These are phyloP conservation scores for Naganishia vishniacii DNA, from an alignment of 768 basidiomycete species.

Conservation along the genomic window DNA sequence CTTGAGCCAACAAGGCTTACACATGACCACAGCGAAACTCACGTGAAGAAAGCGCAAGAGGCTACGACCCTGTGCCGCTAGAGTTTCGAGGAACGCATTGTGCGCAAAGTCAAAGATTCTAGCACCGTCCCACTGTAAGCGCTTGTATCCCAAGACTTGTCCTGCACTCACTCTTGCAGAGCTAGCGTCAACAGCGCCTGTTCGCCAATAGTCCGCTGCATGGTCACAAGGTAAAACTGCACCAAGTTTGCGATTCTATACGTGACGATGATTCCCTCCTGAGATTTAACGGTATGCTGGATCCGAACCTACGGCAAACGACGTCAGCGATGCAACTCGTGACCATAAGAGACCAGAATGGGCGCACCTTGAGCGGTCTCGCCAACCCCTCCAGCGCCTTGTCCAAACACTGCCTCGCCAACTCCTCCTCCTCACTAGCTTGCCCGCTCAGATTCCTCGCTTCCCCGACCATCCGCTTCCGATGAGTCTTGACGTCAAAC, in stretches of 20 bases:
- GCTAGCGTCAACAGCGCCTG: conserved; percentile 69
- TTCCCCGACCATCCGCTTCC: conserved; percentile 69
- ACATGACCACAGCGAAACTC: conserved; percentile 26
- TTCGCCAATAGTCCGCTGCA: conserved; percentile 85
- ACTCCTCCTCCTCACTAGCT: conserved; percentile 64
- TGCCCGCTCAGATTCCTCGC: conserved; percentile 52
- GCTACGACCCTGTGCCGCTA: conserved; percentile 72
- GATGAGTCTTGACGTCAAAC: conserved; percentile 64
- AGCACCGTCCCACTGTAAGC: conserved; percentile 10
- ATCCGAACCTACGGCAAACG: conserved; percentile 63
- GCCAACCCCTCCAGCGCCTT: conserved; percentile 74
- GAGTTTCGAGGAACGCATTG: conserved; percentile 78
- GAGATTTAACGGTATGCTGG: conserved; percentile 85
- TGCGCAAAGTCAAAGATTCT: conserved; percentile 78
- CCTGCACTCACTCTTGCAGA: conserved; percentile 70
- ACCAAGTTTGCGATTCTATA: conserved; percentile 93
- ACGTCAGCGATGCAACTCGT: conserved; percentile 19
- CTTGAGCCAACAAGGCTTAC: background rate
- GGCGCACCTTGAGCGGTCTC: conserved; percentile 77
- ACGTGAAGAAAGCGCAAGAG: conserved; percentile 54
- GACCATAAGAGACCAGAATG: too few relatives aligned
- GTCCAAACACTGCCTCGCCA: conserved; percentile 76
- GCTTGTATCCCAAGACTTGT: background rate
- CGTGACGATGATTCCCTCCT: conserved; percentile 84
- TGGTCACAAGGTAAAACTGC: conserved; percentile 87